Base-by-base conservation (phyloP, 179 eudicot genomes). In the Patellifolia procumbens region DNA sequence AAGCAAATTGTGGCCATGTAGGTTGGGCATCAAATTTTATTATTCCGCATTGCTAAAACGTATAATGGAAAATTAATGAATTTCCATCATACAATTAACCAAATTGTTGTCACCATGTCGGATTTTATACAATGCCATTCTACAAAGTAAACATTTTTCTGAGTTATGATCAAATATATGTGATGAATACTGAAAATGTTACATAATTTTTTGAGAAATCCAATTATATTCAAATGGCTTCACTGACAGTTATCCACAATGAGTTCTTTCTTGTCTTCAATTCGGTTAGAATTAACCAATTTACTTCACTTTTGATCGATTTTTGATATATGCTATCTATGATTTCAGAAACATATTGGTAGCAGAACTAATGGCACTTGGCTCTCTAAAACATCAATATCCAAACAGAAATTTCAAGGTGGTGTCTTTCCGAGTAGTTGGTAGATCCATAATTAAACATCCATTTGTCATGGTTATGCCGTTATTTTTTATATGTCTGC, bases 381-480 rank as follows among this genome's bases (percentile, higher is more conserved):
- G 83, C 73, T 76, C 85, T 43, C 16, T 67, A 72, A 81, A 82
- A 73, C 67, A 79, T 77, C 81, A 85, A 46, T 74, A 65, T 52
- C 75, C 73, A 81, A 67, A 83, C 31, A 81, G 67, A 72, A 84
- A 73, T 76, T 19, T 68, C 59, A 79, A 79, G 73, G 85, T 74
- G 74, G 51, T 83, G 52, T 70, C 87, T 28, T 66, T 88, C 79
- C 76, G 77, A 80, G 67, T 73, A 55, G 78, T 86, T 77, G 87
- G 73, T 72, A 82, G 80, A 88, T 80, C 83, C 75, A 78, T 85
- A 31, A 80, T 73, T 46, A 78, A 79, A 77, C 96, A 94, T 79
- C 98, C 96, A 63, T 83, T 92, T 56, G 60, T 91, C 60, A 85
- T 86, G 76, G 82, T 80, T 46, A 48, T 77, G 72, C 63, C 88